These are phyloP conservation scores for Solanum piurae DNA, from an alignment of 257 asterid species.

Conservation along the genomic window DNA sequence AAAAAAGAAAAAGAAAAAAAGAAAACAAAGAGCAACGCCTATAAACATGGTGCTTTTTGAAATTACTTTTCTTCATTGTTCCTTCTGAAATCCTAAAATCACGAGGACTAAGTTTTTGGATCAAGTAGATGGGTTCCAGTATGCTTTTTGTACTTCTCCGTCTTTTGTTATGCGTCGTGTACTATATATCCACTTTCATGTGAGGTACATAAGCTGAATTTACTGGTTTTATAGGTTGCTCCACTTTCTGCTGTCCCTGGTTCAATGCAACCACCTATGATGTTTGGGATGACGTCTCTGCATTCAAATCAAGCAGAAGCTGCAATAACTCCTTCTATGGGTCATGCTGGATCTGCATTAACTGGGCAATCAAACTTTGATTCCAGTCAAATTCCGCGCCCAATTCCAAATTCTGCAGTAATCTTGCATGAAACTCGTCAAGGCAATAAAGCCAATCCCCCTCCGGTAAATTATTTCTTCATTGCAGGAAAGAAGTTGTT, in stretches of 20 bases:
- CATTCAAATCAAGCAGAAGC: slow-evolving; percentile 64
- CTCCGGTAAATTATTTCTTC: slow-evolving; percentile 61
- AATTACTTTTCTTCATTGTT: background rate
- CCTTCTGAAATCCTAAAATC: background rate
- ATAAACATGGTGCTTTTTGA: background rate
- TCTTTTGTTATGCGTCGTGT: background rate
- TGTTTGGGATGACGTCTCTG: slow-evolving; percentile 78
- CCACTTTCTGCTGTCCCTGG: slow-evolving; percentile 33
- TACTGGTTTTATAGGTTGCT: slow-evolving; percentile 36
- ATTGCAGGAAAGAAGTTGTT: background rate
- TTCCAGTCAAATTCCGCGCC: slow-evolving; percentile 90
- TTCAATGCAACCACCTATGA: slow-evolving; percentile 48
- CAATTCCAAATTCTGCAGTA: slow-evolving; percentile 52
- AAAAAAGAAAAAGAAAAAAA: background rate
- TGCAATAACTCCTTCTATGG: slow-evolving; percentile 25
- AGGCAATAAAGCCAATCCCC: slow-evolving; percentile 89
- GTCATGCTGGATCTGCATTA: slow-evolving; percentile 35
- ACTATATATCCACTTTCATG: background rate
- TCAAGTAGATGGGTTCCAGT: background rate
- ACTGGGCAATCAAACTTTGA: slow-evolving; percentile 77
- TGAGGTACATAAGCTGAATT: slow-evolving; percentile 13
- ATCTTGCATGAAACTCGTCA: slow-evolving; percentile 84
- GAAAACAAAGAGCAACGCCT: background rate
- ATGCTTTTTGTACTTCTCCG: background rate
- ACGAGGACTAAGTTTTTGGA: background rate